Conservation (phyloP, 2,329 filamentous ascomycete species). For the Tolypocladium sp. region DNA sequence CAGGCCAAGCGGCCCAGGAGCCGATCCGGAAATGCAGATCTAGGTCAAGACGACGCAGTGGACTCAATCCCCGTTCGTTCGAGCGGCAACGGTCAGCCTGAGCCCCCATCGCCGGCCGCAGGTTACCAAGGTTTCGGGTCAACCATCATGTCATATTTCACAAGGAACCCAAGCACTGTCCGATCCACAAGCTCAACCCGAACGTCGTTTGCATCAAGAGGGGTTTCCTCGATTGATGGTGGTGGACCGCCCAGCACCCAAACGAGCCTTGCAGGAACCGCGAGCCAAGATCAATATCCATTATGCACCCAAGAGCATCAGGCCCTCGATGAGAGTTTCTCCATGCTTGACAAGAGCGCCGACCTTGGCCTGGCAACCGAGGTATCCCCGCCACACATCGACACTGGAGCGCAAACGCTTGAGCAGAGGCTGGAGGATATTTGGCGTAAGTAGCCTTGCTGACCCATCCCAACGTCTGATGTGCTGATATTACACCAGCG, state of each 20-base stretch:
- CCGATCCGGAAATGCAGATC: background rate
- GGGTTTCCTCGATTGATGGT: constrained; percentile 9
- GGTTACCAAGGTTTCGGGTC: background rate
- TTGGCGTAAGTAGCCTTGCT: constrained; percentile 26
- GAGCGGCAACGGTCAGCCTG: background rate
- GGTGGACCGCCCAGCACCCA: constrained; percentile 18
- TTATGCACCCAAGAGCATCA: constrained; percentile 2
- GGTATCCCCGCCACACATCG: background rate
- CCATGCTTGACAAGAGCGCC: background rate
- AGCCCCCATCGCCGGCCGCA: background rate
- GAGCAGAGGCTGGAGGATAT: constrained; percentile 21
- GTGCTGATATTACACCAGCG: constrained; percentile 14
- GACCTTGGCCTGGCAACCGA: too few relatives aligned
- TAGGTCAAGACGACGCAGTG: background rate
- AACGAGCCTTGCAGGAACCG: constrained; percentile 15
- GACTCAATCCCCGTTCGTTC: constrained; percentile 8
- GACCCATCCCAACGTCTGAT: background rate
- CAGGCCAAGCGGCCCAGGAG: constrained; percentile 4
- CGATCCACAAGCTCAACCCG: background rate
- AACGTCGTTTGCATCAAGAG: background rate
- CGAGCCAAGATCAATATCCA: constrained; percentile 2
- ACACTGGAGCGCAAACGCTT: constrained; percentile 1
- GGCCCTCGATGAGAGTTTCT: constrained; percentile 7
- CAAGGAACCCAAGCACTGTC: background rate
- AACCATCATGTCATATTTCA: background rate